phyloP scores from a whole-genome alignment of 2,329 filamentous ascomycete species.

The Sporothrix curviconia region DNA sequence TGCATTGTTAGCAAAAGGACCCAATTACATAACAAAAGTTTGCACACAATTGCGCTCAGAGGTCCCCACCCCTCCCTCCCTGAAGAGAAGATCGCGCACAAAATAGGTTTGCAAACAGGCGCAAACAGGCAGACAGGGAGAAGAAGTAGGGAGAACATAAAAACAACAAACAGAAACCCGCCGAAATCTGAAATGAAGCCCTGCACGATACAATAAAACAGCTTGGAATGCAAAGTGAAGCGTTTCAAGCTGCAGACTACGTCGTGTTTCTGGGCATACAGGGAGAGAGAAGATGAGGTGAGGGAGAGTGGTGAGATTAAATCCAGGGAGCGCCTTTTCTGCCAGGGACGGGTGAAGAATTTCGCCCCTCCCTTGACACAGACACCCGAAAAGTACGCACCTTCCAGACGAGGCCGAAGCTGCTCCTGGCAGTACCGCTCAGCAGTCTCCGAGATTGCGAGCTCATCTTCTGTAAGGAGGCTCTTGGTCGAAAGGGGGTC shows the following conservation, averaged over 20 bases:
- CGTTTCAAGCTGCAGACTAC: background rate
- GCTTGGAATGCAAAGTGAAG: background rate
- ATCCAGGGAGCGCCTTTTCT: background rate
- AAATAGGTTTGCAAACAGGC: conserved; percentile 1
- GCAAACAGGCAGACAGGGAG: background rate
- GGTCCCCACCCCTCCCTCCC: too few species aligned
- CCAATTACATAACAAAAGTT: background rate
- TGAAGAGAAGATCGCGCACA: too few species aligned
- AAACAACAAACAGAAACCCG: conserved; percentile 2
- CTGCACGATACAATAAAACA: background rate
- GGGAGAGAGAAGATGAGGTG: too few species aligned
- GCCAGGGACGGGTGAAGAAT: background rate
- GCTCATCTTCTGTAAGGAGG: conserved; percentile 81
- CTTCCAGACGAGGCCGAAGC: conserved; percentile 75
- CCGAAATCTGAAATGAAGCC: too few species aligned
- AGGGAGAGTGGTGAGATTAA: conserved; percentile 11
- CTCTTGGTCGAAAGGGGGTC: conserved; percentile 73
- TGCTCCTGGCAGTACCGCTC: conserved; percentile 91
- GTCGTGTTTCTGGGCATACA: too few species aligned
- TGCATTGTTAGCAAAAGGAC: background rate
- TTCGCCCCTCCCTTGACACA: background rate
- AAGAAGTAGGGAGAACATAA: too few species aligned
- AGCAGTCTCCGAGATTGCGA: conserved; percentile 83
- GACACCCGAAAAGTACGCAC: conserved; percentile 43
- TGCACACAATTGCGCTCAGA: background rate